A percentile compares a stretch with the other conserved stretches of the same genome.
These are phyloP conservation scores for Wallacemonas sp. DNA, from an alignment of 208 protist species.

Conservation along the genomic window DNA sequence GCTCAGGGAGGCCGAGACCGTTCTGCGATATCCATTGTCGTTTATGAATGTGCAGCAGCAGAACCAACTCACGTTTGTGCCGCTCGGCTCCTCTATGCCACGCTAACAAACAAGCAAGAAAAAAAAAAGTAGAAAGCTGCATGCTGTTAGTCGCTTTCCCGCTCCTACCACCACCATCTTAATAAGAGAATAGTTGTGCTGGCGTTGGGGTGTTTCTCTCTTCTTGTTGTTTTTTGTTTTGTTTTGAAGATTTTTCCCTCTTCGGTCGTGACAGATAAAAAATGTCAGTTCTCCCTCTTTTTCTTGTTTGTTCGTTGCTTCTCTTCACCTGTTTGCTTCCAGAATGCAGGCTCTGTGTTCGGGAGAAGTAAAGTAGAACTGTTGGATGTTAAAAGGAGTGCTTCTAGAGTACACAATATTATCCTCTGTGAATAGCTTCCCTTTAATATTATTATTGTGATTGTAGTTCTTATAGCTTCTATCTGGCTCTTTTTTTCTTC, in stretches of 20 bases:
- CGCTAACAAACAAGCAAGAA: neutral
- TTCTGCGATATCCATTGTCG: slow-evolving; percentile 37
- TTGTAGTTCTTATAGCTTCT: too few relatives aligned
- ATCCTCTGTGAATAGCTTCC: too few relatives aligned
- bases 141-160: too few relatives aligned
- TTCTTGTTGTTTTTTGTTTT: slow-evolving; percentile 11
- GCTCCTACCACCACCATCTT: too few relatives aligned
- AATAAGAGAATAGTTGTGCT: too few relatives aligned
- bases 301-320: slow-evolving; percentile 2
- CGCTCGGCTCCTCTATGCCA: slow-evolving; percentile 29
- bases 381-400: too few relatives aligned
- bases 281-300: neutral
- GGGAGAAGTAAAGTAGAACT: too few relatives aligned
- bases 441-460: too few relatives aligned
- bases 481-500: slow-evolving; percentile 13
- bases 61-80: slow-evolving; percentile 41
- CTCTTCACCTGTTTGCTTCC: neutral
- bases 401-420: too few relatives aligned
- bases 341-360: too few relatives aligned
- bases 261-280: neutral
- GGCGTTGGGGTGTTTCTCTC: slow-evolving; percentile 4
- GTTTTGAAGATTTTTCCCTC: neutral
- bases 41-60: slow-evolving; percentile 22
- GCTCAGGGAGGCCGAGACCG: slow-evolving; percentile 43
- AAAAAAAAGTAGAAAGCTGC: slow-evolving; percentile 6